Base-by-base conservation (phyloP, 1,139 yeast species). In the Saccharomyces hybrid region DNA sequence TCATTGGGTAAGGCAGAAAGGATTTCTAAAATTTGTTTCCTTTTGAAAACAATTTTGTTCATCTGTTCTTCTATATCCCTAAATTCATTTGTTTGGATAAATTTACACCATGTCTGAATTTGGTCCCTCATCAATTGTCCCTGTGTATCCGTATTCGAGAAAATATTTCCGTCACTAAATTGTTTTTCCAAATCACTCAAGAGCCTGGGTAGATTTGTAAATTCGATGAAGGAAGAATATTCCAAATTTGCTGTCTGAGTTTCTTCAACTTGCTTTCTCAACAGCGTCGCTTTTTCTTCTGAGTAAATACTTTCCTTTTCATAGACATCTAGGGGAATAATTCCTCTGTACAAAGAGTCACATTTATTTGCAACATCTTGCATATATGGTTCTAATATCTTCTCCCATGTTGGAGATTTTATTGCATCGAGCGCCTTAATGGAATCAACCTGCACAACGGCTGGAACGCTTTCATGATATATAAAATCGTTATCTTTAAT, bases 401-500 rank as follows among this genome's bases (percentile, higher is more conserved):
- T 52, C 9, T 57, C 48, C 63, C 66, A 62, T 5, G 54, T 52
- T 0, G 84, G 75, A 4, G 57, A 50, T 64, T 87, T 88, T 1
- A 88, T 84, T 32, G 93, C 88, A 56, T 88, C 95, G 77, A 90
- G 76, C 0, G 87, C 81, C 59, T 87, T 82, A 8, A 89, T 76
- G 13, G 78, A 82, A 13, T 75, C 72, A 9, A 88, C 65, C 0
- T 84, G 75, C 3, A 78, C 79, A 32, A 75, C 73, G 14, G 81
- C 77, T 0, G 96, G 96, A 13, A 91, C 75, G 2, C 78, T 67
- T 28, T 86, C 91, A 68, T 93, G 96, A 64, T 88, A 93, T 49
- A 93, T 88, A 64, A 83, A 84, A 66, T 93, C 97, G 65, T 93
- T 93, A 65, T 93, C 98, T 63, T 87, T 88, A 38, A 78, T 82